These are phyloP conservation scores for Mycena pura DNA, from an alignment of 768 basidiomycete species.

Conservation along the genomic window DNA sequence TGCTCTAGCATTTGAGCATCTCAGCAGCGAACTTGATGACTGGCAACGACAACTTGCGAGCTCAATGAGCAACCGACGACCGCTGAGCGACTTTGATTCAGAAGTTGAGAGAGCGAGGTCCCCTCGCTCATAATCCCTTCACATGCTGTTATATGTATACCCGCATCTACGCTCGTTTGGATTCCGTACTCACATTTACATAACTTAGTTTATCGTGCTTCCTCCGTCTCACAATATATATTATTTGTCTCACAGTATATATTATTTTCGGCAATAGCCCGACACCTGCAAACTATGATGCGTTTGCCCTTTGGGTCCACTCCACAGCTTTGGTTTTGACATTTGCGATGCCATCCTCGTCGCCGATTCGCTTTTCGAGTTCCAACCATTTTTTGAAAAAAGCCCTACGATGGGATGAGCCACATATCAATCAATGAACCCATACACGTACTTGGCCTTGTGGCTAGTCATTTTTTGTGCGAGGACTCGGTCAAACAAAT, in stretches of 20 bases:
- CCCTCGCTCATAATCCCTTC: conserved; percentile 52
- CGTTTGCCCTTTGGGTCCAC: conserved; percentile 79
- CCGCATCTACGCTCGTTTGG: conserved; percentile 40
- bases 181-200: conserved; percentile 34
- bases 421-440: too few relatives aligned
- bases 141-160: conserved; percentile 43
- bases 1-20: conserved; percentile 74
- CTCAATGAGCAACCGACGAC: conserved; percentile 76
- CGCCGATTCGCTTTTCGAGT: conserved; percentile 84
- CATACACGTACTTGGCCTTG: conserved; percentile 92
- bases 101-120: conserved; percentile 68
- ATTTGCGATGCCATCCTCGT: conserved; percentile 77
- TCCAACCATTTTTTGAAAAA: conserved; percentile 99
- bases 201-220: conserved; percentile 33
- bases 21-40: conserved; percentile 82
- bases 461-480: conserved; percentile 89
- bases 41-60: conserved; percentile 87
- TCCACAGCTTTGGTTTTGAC: conserved; percentile 93
- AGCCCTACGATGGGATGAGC: conserved; percentile 60
- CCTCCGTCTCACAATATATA: conserved; percentile 29
- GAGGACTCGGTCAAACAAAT: conserved; percentile 86
- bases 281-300: conserved; percentile 42
- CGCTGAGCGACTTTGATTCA: conserved; percentile 75
- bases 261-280: conserved; percentile 23
- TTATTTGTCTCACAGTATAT: conserved; percentile 29